These are phyloP conservation scores for Sugiyamaella sp. DNA, from an alignment of 1,139 yeast genomes.

Conservation along the genomic window DNA sequence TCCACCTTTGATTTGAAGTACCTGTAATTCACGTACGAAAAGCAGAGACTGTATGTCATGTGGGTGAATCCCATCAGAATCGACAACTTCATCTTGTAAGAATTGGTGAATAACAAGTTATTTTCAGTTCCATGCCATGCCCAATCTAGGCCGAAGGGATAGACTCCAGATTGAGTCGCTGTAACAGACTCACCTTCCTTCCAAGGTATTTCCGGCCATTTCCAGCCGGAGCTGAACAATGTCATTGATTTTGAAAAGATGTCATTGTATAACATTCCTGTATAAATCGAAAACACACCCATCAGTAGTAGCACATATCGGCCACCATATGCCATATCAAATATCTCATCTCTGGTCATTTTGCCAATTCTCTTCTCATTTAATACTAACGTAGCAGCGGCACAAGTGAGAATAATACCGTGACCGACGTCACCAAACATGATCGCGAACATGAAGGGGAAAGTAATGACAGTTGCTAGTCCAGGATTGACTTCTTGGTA, in stretches of 20 bases:
- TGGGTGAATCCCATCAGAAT: conserved; percentile 92
- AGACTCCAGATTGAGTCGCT: conserved; percentile 70
- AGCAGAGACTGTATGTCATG: conserved; percentile 87
- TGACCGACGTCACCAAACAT: conserved; percentile 99
- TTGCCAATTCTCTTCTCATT: conserved; percentile 69
- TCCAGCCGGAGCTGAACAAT: conserved; percentile 85
- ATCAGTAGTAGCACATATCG: conserved; percentile 84
- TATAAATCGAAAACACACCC: conserved; percentile 93
- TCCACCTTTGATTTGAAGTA: conserved; percentile 79
- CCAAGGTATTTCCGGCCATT: conserved; percentile 74
- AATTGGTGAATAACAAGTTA: conserved; percentile 83
- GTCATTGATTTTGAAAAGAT: conserved; percentile 89
- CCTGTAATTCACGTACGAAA: conserved; percentile 80
- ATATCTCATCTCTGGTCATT: conserved; percentile 83
- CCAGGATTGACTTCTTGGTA: conserved; percentile 97
- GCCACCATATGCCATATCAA: conserved; percentile 95
- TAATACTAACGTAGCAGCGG: conserved; percentile 68
- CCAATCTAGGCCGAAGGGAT: conserved; percentile 86
- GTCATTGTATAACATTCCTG: conserved; percentile 93
- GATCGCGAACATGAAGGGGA: conserved; percentile 98
- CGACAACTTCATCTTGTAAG: conserved; percentile 95
- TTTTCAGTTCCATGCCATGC: conserved; percentile 99
- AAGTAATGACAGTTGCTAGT: conserved; percentile 88
- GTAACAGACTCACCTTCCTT: conserved; percentile 62
- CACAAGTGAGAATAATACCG: conserved; percentile 77